Evolutionary conservation across 2,329 filamentous ascomycete genomes (phyloP).

Genomic region (Trichoderma endophyticum): DNA sequence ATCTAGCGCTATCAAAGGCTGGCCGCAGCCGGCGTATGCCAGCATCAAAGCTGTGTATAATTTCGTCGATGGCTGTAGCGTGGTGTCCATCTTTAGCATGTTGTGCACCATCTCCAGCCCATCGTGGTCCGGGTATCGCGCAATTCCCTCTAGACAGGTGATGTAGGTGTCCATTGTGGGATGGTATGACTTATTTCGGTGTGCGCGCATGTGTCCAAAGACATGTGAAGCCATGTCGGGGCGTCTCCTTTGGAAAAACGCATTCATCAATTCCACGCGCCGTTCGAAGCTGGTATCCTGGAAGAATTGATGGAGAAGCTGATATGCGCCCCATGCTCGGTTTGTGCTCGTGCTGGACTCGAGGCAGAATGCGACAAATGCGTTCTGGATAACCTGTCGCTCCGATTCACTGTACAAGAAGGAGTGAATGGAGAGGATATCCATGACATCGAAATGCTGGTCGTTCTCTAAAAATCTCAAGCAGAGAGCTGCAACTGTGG

Average conservation of each 20-base stretch:
- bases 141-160: conserved; percentile 72
- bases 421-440: conserved; percentile 74
- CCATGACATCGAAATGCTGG: conserved; percentile 74
- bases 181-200: conserved; percentile 58
- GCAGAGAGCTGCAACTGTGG: conserved; percentile 72
- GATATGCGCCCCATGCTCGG: conserved; percentile 62
- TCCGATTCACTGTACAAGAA: conserved; percentile 68
- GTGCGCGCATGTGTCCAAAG: conserved; percentile 91
- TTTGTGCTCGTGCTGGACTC: conserved; percentile 61
- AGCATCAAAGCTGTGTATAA: conserved; percentile 85
- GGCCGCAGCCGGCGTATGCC: conserved; percentile 70
- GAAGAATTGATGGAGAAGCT: conserved; percentile 64
- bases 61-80: conserved; percentile 70
- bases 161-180: conserved; percentile 75
- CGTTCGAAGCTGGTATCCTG: conserved; percentile 61
- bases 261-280: conserved; percentile 72
- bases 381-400: conserved; percentile 61
- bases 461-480: conserved; percentile 70
- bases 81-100: conserved; percentile 89
- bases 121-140: conserved; percentile 50
- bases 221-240: conserved; percentile 82
- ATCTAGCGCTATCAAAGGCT: conserved; percentile 64
- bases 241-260: conserved; percentile 73
- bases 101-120: conserved; percentile 78
- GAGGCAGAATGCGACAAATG: conserved; percentile 65